Percentiles rank a stretch among this genome's conserved stretches.
Evolutionary conservation across 1,284 basidiomycete species (phyloP).

Genomic region (Tilletiaria anomala): DNA sequence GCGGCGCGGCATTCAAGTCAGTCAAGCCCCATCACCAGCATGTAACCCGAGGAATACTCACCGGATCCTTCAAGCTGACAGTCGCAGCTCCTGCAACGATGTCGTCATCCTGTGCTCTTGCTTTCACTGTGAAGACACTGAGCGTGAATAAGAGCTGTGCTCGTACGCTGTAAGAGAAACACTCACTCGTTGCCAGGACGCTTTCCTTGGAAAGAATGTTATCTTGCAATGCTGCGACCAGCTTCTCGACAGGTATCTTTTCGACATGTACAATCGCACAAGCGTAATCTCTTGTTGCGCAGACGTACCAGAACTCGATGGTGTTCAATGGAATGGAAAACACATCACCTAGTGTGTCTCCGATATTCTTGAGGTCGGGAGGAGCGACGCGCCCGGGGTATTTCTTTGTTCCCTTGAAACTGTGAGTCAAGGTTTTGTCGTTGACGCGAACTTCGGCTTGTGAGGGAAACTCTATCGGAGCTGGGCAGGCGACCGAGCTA

Average conservation of each 20-base stretch:
- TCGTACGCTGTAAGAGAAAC: not conserved
- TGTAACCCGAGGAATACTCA: constrained; percentile 1
- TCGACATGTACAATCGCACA: not conserved
- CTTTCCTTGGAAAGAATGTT: constrained; percentile 21
- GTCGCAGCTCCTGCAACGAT: constrained; percentile 28
- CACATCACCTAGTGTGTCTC: too few species aligned
- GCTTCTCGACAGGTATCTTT: constrained; percentile 7
- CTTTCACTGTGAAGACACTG: constrained; percentile 8
- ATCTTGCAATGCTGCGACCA: constrained; percentile 19
- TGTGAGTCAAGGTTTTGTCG: constrained; percentile 11
- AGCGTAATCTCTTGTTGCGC: constrained; percentile 10
- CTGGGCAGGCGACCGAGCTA: not conserved
- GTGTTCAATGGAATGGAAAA: constrained; percentile 16
- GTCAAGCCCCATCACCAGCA: constrained; percentile 4
- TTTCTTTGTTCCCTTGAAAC: constrained; percentile 32
- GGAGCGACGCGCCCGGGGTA: constrained; percentile 24
- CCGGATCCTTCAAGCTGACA: constrained; percentile 28
- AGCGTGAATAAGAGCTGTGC: not conserved
- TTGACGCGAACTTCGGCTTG: constrained; percentile 31
- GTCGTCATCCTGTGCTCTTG: constrained; percentile 30
- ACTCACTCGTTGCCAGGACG: constrained; percentile 13
- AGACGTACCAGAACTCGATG: constrained; percentile 27
- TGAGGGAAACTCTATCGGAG: constrained; percentile 15
- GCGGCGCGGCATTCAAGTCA: not conserved
- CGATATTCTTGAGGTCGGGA: constrained; percentile 31